Percentiles rank a stretch among this genome's conserved stretches.
Conservation (phyloP, 139 green algal genomes). For the Picochlorum sp. region DNA sequence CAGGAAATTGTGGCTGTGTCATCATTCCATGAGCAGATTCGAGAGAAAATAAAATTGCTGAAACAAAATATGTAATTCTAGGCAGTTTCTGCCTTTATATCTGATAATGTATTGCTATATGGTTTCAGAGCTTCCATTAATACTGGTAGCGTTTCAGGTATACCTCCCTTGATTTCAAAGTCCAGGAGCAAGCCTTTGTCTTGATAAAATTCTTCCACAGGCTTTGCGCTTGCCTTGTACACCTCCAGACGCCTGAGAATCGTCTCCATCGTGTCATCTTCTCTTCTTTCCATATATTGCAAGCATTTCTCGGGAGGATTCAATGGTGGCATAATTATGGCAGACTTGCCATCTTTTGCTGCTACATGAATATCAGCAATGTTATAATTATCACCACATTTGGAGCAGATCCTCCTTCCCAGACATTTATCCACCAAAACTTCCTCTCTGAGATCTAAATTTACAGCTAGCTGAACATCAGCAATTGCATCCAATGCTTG, state of each 20-base stretch:
- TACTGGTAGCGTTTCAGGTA: constrained; percentile 56
- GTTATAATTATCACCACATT: constrained; percentile 94
- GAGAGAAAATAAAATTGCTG: constrained; percentile 17
- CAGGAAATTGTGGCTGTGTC: constrained; percentile 12
- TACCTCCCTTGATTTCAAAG: constrained; percentile 90
- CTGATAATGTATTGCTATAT: not conserved
- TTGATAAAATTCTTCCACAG: constrained; percentile 84
- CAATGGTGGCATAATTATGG: constrained; percentile 88
- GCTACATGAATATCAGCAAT: constrained; percentile 86
- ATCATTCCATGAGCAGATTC: constrained; percentile 17
- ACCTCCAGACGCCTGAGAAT: constrained; percentile 74
- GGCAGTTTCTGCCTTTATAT: not conserved
- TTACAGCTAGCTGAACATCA: constrained; percentile 73
- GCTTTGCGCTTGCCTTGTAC: constrained; percentile 57
- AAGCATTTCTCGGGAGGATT: constrained; percentile 62
- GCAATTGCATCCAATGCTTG: constrained; percentile 49
- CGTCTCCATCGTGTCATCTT: constrained; percentile 81
- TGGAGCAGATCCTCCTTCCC: constrained; percentile 72
- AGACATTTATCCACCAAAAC: constrained; percentile 90
- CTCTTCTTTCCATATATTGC: constrained; percentile 64
- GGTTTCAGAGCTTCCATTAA: constrained; percentile 2
- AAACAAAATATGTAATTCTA: constrained; percentile 19
- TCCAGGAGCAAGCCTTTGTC: constrained; percentile 61
- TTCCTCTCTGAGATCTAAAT: constrained; percentile 80
- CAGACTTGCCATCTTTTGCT: constrained; percentile 37